A percentile compares a stretch with the other conserved stretches of the same genome.
Conservation (phyloP, 2,329 filamentous ascomycete genomes). For the Gaeumannomyces sp. region DNA sequence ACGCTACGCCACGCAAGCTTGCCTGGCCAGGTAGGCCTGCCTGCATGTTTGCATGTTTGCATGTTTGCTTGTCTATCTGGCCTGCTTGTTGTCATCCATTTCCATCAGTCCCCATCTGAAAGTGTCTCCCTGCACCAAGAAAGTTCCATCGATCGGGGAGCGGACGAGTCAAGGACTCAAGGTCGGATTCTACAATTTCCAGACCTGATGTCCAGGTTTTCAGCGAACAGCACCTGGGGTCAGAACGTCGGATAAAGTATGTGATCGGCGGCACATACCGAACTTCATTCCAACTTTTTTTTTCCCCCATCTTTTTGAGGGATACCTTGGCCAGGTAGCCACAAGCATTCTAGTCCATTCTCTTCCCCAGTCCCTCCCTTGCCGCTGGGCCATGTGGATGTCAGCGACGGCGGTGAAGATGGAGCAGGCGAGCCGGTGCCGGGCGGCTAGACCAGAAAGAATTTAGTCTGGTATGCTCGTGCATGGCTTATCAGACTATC, state of each 20-base stretch:
- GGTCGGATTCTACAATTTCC: background rate
- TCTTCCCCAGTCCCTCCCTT: too few species aligned
- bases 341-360: background rate
- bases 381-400: too few species aligned
- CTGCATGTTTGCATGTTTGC: background rate
- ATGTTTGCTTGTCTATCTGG: too few species aligned
- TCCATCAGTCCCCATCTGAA: too few species aligned
- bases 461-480: background rate
- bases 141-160: too few species aligned
- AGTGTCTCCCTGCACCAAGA: background rate
- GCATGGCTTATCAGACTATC: background rate
- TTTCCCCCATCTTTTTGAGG: background rate
- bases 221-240: background rate
- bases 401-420: background rate
- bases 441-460: background rate
- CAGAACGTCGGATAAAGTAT: background rate
- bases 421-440: background rate
- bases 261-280: background rate
- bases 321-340: background rate
- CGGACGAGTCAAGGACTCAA: background rate
- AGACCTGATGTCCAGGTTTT: background rate
- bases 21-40: background rate
- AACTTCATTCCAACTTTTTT: background rate
- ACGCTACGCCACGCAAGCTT: background rate
- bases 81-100: background rate